phyloP scores from a whole-genome alignment of 73 alveolate genomes.

The Stentor coeruleus region DNA sequence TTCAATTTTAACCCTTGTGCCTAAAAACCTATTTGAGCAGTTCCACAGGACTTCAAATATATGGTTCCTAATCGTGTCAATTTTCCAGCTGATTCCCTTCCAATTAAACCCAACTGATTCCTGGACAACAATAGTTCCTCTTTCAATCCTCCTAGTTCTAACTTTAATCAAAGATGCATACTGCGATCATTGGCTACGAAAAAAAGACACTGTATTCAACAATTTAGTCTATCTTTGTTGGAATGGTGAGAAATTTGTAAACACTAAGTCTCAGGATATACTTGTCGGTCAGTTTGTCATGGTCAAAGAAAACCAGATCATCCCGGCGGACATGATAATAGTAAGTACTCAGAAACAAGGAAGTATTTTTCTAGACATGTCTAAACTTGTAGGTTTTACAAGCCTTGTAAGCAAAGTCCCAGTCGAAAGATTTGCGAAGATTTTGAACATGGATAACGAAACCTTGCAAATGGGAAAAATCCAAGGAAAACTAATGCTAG shows the following conservation, averaged over 20 bases:
- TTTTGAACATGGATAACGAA: not conserved
- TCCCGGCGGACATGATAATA: constrained; percentile 83
- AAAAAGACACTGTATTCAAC: not conserved
- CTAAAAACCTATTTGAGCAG: constrained; percentile 69
- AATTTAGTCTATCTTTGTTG: not conserved
- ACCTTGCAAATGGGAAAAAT: not conserved
- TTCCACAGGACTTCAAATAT: constrained; percentile 69
- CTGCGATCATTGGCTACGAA: constrained; percentile 54
- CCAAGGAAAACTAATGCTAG: constrained; percentile 41
- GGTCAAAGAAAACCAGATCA: constrained; percentile 57
- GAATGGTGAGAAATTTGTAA: constrained; percentile 11
- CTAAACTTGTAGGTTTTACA: constrained; percentile 97
- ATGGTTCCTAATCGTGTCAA: constrained; percentile 75
- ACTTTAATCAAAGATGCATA: constrained; percentile 80
- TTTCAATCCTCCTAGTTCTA: constrained; percentile 65
- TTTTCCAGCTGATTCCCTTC: constrained; percentile 56
- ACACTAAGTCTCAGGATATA: not conserved
- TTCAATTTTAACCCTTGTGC: constrained; percentile 35
- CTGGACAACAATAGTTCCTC: constrained; percentile 76
- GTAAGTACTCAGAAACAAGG: constrained; percentile 67
- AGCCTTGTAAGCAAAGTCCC: constrained; percentile 62
- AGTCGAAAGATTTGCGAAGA: not conserved
- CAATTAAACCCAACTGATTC: constrained; percentile 36
- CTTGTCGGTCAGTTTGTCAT: constrained; percentile 9
- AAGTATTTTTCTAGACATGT: constrained; percentile 86